A percentile compares a stretch with the other conserved stretches of the same genome.
Evolutionary conservation across 495 filamentous ascomycete genomes (phyloP).

Genomic region (Xylaria venustula): DNA sequence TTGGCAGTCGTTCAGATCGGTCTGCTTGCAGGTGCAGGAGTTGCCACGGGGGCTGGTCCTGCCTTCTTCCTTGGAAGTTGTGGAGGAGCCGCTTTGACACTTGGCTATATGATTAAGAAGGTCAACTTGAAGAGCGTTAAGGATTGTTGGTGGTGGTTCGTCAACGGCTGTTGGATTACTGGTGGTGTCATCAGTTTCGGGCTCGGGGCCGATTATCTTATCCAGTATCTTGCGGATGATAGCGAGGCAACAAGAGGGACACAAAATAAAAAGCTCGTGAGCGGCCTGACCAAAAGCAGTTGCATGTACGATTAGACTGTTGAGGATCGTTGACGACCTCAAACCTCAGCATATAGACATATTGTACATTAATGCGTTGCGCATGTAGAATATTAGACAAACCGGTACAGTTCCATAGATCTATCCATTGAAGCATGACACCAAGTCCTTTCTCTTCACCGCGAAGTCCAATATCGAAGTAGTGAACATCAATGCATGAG

Average conservation of each 20-base stretch:
- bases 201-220: constrained; percentile 49
- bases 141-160: constrained; percentile 98
- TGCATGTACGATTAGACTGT: background rate
- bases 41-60: constrained; percentile 72
- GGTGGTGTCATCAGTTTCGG: constrained; percentile 53
- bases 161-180: constrained; percentile 58
- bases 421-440: too few species aligned
- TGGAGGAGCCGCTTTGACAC: constrained; percentile 71
- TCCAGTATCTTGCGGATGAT: constrained; percentile 30
- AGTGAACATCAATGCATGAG: too few species aligned
- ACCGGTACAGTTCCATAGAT: too few species aligned
- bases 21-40: constrained; percentile 75
- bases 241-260: background rate
- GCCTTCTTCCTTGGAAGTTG: constrained; percentile 83
- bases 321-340: background rate
- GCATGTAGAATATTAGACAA: background rate
- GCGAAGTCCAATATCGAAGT: too few species aligned
- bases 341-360: background rate
- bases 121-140: constrained; percentile 80
- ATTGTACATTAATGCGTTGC: background rate
- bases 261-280: background rate
- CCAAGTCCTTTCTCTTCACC: too few species aligned
- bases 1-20: constrained; percentile 73
- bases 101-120: constrained; percentile 85
- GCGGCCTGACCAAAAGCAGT: background rate